Percentiles rank a stretch among this genome's conserved stretches.
Evolutionary conservation across 2,329 filamentous ascomycete species (phyloP).

Genomic region (Canariomyces notabilis): DNA sequence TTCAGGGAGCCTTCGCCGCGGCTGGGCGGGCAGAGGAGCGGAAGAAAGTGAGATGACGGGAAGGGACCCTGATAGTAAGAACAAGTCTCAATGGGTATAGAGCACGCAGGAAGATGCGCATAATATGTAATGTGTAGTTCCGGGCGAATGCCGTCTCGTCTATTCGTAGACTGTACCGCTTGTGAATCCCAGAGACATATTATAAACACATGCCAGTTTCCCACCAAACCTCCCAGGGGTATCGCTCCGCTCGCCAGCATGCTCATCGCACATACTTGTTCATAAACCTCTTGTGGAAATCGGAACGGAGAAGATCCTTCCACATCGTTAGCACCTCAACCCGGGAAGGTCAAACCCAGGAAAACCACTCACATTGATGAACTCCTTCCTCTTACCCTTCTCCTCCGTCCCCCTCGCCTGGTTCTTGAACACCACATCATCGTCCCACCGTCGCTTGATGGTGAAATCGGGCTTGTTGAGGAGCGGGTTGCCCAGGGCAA

Average conservation of each 20-base stretch:
- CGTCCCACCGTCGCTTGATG: slow-evolving; percentile 91
- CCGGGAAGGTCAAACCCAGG: neutral
- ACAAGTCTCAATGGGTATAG: no score
- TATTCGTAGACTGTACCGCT: neutral
- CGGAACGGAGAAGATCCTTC: slow-evolving; percentile 80
- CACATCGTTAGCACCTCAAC: slow-evolving; percentile 24
- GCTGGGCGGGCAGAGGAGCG: neutral
- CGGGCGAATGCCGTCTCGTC: neutral
- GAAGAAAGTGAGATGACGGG: slow-evolving; percentile 10
- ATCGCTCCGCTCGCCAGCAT: neutral
- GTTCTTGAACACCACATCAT: slow-evolving; percentile 99
- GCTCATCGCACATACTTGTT: slow-evolving; percentile 54
- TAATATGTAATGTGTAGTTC: neutral
- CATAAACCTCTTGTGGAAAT: slow-evolving; percentile 99
- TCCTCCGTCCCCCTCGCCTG: slow-evolving; percentile 94
- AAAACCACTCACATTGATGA: slow-evolving; percentile 72
- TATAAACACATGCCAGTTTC: neutral
- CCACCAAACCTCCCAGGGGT: slow-evolving; percentile 1
- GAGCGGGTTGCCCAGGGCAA: slow-evolving; percentile 86
- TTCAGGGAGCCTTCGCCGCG: slow-evolving; percentile 8
- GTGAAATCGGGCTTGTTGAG: slow-evolving; percentile 86
- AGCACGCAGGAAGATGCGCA: neutral
- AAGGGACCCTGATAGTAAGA: no score
- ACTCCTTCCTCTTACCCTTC: slow-evolving; percentile 81
- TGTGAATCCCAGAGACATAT: neutral